A percentile compares a stretch with the other conserved stretches of the same genome.
phyloP scores from a whole-genome alignment of 352 stramenopile species.

The Pythium rhizo-oryzae region DNA sequence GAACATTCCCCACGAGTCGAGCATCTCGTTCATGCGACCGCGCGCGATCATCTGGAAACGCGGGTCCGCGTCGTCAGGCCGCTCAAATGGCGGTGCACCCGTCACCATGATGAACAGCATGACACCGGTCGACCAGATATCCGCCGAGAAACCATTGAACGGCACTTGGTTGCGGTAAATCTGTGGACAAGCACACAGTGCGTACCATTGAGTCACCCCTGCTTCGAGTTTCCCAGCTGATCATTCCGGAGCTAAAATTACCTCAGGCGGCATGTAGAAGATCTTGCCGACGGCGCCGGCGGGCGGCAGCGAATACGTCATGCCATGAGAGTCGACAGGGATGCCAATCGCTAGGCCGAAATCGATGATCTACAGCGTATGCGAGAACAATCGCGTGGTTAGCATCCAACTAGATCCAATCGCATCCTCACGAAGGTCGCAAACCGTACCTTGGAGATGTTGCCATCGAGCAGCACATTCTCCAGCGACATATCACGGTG shows the following conservation, averaged over 20 bases:
- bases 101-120: conserved; percentile 97
- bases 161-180: conserved; percentile 90
- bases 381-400: not conserved
- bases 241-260: conserved; percentile 23
- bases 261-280: conserved; percentile 90
- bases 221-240: not conserved
- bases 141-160: conserved; percentile 91
- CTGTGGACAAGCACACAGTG: conserved; percentile 29
- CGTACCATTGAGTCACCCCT: not conserved
- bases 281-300: conserved; percentile 87
- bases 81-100: conserved; percentile 91
- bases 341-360: conserved; percentile 87
- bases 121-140: conserved; percentile 94
- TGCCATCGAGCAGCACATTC: conserved; percentile 83
- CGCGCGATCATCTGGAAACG: conserved; percentile 87
- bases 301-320: conserved; percentile 85
- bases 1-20: conserved; percentile 87
- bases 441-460: conserved; percentile 75
- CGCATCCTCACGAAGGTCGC: not conserved
- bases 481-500: conserved; percentile 90
- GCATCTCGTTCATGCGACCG: conserved; percentile 81
- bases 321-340: conserved; percentile 78
- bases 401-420: not conserved
- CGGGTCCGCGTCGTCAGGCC: conserved; percentile 76
- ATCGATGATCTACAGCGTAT: conserved; percentile 71